phyloP scores from a whole-genome alignment of 139 green algal genomes.

The Chlorella sp. region DNA sequence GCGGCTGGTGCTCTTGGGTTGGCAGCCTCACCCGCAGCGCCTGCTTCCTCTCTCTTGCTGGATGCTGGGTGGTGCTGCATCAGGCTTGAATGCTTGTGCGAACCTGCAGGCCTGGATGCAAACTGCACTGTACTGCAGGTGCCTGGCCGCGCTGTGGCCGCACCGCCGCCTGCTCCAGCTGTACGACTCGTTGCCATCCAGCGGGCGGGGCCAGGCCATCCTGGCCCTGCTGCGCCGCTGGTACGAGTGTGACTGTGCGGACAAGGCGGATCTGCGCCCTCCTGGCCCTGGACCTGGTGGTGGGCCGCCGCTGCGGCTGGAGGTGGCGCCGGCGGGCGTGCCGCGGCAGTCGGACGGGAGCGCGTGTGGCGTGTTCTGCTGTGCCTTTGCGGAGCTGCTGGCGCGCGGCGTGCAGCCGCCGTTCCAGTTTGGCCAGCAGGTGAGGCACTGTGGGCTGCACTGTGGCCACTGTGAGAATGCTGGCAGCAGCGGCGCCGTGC shows the following conservation, averaged over 20 bases:
- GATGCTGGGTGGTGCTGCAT: too few species aligned
- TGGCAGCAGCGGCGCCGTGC: too few species aligned
- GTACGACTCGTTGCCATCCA: conserved; percentile 15
- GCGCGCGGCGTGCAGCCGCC: conserved; percentile 8
- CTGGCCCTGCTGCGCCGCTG: conserved; percentile 16
- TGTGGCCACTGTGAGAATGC: too few species aligned
- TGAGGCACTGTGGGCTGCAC: too few species aligned
- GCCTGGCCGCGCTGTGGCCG: conserved; percentile 27
- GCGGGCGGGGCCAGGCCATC: not conserved
- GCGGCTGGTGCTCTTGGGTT: too few species aligned
- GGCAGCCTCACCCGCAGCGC: too few species aligned
- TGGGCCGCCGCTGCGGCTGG: too few species aligned
- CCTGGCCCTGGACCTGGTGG: too few species aligned
- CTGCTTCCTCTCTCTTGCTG: too few species aligned
- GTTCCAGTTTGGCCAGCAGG: conserved; percentile 8
- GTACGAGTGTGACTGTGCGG: conserved; percentile 13
- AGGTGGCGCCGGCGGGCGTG: not conserved
- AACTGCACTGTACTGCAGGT: too few species aligned
- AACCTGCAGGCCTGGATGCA: too few species aligned
- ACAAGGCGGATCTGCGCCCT: conserved; percentile 19
- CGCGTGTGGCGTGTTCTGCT: conserved; percentile 28
- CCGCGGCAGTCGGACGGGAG: conserved; percentile 16
- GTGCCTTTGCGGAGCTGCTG: conserved; percentile 23
- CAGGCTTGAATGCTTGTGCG: too few species aligned
- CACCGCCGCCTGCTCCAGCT: conserved; percentile 23